Evolutionary conservation across 1,284 basidiomycete genomes (phyloP).

Genomic region (Anthracocystis setariae): DNA sequence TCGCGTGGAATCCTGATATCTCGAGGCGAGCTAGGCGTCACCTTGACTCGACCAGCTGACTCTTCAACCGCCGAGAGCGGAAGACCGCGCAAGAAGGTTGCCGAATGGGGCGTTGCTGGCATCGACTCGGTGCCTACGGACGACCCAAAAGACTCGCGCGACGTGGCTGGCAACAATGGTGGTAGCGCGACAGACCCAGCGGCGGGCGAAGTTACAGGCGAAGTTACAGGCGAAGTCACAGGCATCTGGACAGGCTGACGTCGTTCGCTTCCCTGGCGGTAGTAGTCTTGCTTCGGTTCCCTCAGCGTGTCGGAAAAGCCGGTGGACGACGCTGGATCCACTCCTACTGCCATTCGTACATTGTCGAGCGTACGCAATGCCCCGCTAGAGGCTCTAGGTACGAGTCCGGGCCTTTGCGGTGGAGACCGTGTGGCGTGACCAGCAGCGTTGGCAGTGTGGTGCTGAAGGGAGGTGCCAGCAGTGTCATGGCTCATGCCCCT

Average conservation of each 20-base stretch:
- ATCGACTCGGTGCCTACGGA: slow-evolving; percentile 33
- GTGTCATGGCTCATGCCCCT: slow-evolving; percentile 28
- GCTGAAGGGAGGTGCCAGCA: slow-evolving; percentile 9
- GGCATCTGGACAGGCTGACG: slow-evolving; percentile 11
- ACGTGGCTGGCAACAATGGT: slow-evolving; percentile 22
- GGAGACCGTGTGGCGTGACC: slow-evolving; percentile 6
- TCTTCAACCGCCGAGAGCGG: slow-evolving; percentile 11
- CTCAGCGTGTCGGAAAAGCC: slow-evolving; percentile 24
- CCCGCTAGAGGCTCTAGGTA: slow-evolving; percentile 21
- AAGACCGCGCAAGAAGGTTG: slow-evolving; percentile 31
- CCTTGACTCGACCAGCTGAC: background rate
- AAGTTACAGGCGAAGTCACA: slow-evolving; percentile 24
- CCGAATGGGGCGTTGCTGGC: slow-evolving; percentile 40
- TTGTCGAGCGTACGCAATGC: slow-evolving; percentile 22
- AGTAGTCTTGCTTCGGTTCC: slow-evolving; percentile 1
- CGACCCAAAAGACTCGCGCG: slow-evolving; percentile 39
- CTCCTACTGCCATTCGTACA: background rate
- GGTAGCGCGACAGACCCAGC: slow-evolving; percentile 20
- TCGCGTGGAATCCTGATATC: slow-evolving; percentile 12
- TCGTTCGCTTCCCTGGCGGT: slow-evolving; percentile 9
- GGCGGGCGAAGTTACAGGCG: slow-evolving; percentile 24
- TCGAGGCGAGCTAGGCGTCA: slow-evolving; percentile 14
- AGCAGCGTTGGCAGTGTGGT: slow-evolving; percentile 1
- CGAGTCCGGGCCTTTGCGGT: slow-evolving; percentile 26
- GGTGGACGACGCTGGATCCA: slow-evolving; percentile 33